A percentile compares a stretch with the other conserved stretches of the same genome.
These are phyloP conservation scores for Arthromyces matolae DNA, from an alignment of 768 basidiomycete species.

Conservation along the genomic window DNA sequence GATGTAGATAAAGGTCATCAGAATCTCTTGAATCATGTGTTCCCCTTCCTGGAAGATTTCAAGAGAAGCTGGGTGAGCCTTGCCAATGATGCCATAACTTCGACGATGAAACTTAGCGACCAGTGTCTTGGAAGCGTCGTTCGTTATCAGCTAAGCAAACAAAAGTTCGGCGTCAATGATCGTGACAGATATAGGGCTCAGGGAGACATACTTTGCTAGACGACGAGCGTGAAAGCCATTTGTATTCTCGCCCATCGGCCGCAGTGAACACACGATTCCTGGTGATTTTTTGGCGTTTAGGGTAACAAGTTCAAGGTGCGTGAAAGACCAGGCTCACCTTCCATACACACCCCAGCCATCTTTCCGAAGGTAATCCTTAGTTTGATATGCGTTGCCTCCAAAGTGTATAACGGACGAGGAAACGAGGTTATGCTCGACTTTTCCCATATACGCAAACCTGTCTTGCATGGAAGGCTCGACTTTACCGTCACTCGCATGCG, in stretches of 20 bases:
- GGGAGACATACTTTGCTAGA: constrained; percentile 8
- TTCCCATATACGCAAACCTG: constrained; percentile 9
- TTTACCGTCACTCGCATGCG: neutral
- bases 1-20: constrained; percentile 28
- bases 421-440: constrained; percentile 6
- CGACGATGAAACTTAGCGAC: constrained; percentile 16
- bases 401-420: constrained; percentile 27
- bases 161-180: neutral
- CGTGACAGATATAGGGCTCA: neutral
- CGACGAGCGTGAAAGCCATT: constrained; percentile 12
- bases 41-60: constrained; percentile 19
- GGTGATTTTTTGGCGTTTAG: neutral
- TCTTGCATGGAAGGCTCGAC: constrained; percentile 8
- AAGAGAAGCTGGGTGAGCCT: constrained; percentile 12
- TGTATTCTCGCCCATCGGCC: too few species aligned
- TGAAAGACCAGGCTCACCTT: constrained; percentile 7
- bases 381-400: constrained; percentile 21
- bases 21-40: constrained; percentile 23
- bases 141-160: constrained; percentile 1
- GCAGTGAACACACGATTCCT: constrained; percentile 21
- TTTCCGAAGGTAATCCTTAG: constrained; percentile 24
- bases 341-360: constrained; percentile 16
- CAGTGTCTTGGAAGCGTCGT: constrained; percentile 5
- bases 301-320: neutral
- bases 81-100: constrained; percentile 12